Percentiles rank a stretch among this genome's conserved stretches.
These are phyloP conservation scores for Yarrowia hollandica DNA, from an alignment of 805 yeast genomes.

Conservation along the genomic window DNA sequence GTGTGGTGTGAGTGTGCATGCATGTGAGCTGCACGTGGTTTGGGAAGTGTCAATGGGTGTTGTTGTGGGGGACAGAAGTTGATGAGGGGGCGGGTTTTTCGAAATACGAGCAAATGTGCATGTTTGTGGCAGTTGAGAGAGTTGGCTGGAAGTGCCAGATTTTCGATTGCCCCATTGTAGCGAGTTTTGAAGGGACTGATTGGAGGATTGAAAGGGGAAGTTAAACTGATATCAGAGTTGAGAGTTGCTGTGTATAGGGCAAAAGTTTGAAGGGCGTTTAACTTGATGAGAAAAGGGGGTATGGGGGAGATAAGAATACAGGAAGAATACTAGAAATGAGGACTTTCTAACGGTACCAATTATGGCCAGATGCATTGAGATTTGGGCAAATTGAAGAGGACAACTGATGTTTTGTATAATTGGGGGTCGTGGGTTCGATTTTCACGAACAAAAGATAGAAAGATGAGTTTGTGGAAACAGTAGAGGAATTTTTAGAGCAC, in stretches of 20 bases:
- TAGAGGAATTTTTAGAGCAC: no score
- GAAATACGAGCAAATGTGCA: not conserved
- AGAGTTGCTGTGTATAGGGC: conserved; percentile 4
- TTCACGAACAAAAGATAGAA: no score
- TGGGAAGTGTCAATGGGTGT: not conserved
- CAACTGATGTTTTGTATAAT: no score
- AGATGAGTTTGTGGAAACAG: no score
- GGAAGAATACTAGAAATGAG: not conserved
- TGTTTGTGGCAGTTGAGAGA: not conserved
- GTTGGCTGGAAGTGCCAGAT: no score
- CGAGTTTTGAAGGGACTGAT: not conserved
- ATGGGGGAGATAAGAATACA: no score
- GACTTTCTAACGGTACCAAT: not conserved
- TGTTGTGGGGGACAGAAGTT: not conserved
- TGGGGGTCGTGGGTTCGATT: no score
- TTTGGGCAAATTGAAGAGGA: no score
- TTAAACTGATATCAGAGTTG: not conserved
- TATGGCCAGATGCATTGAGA: no score
- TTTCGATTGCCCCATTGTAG: no score
- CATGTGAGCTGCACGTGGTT: not conserved
- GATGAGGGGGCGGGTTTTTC: not conserved
- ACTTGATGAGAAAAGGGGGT: no score
- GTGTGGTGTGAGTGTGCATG: not conserved
- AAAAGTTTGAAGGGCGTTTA: not conserved
- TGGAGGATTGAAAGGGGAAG: no score